These are phyloP conservation scores for Saccharomyces kudriavzevii DNA, from an alignment of 805 yeast species.

Conservation along the genomic window DNA sequence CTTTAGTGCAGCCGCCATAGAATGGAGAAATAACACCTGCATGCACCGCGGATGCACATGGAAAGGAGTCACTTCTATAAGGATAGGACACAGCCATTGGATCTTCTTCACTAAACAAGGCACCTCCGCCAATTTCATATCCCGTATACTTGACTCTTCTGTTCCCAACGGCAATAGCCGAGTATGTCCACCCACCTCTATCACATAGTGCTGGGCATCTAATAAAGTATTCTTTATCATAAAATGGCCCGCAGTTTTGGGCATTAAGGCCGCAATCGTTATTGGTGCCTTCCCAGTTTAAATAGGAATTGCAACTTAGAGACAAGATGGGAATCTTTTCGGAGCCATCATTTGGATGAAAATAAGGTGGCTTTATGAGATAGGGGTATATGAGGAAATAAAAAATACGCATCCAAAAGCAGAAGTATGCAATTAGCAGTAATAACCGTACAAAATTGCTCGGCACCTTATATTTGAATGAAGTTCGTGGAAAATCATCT, in stretches of 20 bases:
- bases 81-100: constrained; percentile 41
- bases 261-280: constrained; percentile 70
- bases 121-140: constrained; percentile 73
- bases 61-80: constrained; percentile 80
- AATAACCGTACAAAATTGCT: constrained; percentile 22
- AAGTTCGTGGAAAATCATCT: constrained; percentile 38
- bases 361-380: constrained; percentile 36
- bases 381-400: constrained; percentile 38
- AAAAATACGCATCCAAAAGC: constrained; percentile 40
- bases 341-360: constrained; percentile 14
- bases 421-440: constrained; percentile 33
- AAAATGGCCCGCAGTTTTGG: constrained; percentile 44
- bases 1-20: constrained; percentile 70
- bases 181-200: constrained; percentile 65
- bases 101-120: constrained; percentile 12
- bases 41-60: constrained; percentile 87
- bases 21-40: constrained; percentile 68
- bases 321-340: constrained; percentile 32
- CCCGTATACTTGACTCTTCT: constrained; percentile 60
- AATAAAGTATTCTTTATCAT: constrained; percentile 41
- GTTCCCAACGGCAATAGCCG: constrained; percentile 67
- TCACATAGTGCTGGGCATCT: constrained; percentile 88
- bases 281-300: constrained; percentile 70
- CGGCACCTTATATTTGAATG: constrained; percentile 29
- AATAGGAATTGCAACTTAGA: constrained; percentile 29